These are phyloP conservation scores for Dorcoceras hygrometricum DNA, from an alignment of 257 asterid species.

Conservation along the genomic window DNA sequence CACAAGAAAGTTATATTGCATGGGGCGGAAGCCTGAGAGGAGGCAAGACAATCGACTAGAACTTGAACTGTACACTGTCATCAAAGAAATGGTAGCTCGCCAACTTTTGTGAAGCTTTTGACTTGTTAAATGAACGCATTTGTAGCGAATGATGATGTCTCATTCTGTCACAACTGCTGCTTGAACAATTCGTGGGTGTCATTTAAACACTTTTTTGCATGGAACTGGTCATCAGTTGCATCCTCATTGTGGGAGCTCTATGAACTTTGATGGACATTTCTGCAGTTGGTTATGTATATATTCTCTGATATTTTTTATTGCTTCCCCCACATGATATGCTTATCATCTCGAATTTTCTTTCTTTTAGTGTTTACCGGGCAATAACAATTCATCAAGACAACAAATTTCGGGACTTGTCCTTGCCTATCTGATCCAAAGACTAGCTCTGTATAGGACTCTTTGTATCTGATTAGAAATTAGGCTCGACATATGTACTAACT, in stretches of 20 bases:
- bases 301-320: background rate
- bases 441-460: too few relatives aligned
- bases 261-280: background rate
- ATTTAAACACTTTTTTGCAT: background rate
- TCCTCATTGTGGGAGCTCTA: constrained; percentile 34
- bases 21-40: constrained; percentile 67
- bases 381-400: too few relatives aligned
- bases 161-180: constrained; percentile 11
- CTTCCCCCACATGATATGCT: too few relatives aligned
- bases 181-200: background rate
- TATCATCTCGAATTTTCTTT: too few relatives aligned
- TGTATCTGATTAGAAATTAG: too few relatives aligned
- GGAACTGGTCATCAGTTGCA: background rate
- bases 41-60: constrained; percentile 32
- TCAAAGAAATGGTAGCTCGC: constrained; percentile 14
- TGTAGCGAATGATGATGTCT: background rate
- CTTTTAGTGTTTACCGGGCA: too few relatives aligned
- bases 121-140: constrained; percentile 7
- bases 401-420: too few relatives aligned
- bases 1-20: constrained; percentile 81
- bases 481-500: too few relatives aligned
- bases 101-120: constrained; percentile 24
- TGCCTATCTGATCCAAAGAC: too few relatives aligned
- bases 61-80: background rate
- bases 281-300: background rate